Base-by-base conservation (phyloP, 768 basidiomycete genomes). In the Tremella fuciformis region DNA sequence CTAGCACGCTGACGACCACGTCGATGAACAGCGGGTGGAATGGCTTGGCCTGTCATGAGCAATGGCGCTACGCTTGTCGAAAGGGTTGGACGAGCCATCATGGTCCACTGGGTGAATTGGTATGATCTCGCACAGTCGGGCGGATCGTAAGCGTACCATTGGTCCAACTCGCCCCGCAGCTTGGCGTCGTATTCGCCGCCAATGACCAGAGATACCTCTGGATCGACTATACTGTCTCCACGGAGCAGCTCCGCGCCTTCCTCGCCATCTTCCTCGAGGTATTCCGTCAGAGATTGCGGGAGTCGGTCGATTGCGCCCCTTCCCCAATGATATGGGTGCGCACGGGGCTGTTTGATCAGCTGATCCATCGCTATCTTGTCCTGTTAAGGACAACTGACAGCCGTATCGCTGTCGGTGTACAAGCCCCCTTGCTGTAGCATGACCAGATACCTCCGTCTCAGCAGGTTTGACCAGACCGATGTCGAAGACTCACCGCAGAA, bases 351-450 rank as follows among this genome's bases (percentile, higher is more conserved):
- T 11, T 11, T 41, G 39, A 11, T 18, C 11, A 41, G 11, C 39
- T 18, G 39, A 41, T 11, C n/a, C n/a, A n/a, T n/a, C 13, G 11
- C 39, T 41, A 41, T 41, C 39, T 11, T 41, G 39, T 41, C 39
- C 39, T 18, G 11, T 18, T n/a, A n/a, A n/a, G n/a, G n/a, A n/a
- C n/a, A 11, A 41, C 39, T 41, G 11, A 41, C 39, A 18, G 39
- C 39, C 18, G 79, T 79, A 57, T 80, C 79, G 21, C 71, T 74
- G 50, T 80, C 78, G 15, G 71, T 57, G 64, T 79, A 79, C 38
- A 79, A 76, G 0, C 75, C 75, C 16, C 75, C 75, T 58, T 70
- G 53, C 6, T 74, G 46, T 11, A 65, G 47, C 3, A 76, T 48
- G 1, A 76, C 44, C 21, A 74, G 71, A 49, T 76, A 76, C 11